Conservation (phyloP, 495 filamentous ascomycete species). For the Cairneyella variabilis region DNA sequence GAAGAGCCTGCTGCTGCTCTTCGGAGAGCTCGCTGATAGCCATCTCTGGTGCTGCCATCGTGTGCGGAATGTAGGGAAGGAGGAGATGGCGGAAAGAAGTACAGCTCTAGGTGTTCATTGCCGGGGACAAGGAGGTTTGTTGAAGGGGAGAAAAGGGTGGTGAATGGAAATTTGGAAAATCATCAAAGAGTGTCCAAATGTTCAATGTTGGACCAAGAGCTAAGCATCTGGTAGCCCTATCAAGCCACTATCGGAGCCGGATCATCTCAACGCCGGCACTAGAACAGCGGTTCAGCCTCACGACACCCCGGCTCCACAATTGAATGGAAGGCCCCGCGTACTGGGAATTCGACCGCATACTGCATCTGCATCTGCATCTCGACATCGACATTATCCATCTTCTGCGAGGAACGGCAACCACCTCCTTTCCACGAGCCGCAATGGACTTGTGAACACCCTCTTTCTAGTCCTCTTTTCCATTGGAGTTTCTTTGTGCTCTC, state of each 20-base stretch:
- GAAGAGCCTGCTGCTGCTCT: constrained; percentile 73
- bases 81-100: no score
- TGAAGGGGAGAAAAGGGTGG: no score
- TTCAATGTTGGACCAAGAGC: not conserved
- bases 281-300: not conserved
- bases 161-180: not conserved
- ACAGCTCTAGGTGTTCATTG: no score
- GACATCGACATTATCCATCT: not conserved
- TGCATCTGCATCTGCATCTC: not conserved
- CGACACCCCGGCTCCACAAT: not conserved
- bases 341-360: not conserved
- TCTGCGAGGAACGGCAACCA: no score
- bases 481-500: not conserved
- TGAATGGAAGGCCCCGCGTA: constrained; percentile 18
- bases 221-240: not conserved
- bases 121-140: not conserved
- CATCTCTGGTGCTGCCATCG: constrained; percentile 30
- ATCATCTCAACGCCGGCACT: not conserved
- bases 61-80: no score
- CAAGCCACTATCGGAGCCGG: not conserved
- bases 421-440: no score
- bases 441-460: constrained; percentile 1
- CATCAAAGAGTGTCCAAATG: no score
- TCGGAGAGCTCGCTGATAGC: constrained; percentile 69
- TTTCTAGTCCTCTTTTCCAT: not conserved